These are phyloP conservation scores for Suillus clintonianus DNA, from an alignment of 768 basidiomycete genomes.

Conservation along the genomic window DNA sequence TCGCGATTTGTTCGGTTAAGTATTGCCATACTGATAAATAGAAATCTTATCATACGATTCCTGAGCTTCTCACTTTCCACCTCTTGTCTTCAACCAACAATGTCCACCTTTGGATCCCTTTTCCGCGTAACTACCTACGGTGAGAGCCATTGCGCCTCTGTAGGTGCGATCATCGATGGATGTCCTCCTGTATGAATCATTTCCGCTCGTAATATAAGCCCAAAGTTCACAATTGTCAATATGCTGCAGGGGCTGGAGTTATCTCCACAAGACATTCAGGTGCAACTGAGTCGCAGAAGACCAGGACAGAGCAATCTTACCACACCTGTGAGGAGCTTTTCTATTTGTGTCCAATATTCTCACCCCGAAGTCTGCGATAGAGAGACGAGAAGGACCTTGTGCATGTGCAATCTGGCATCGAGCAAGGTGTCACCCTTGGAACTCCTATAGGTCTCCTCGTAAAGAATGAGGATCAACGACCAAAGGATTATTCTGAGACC, in stretches of 20 bases:
- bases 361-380: conserved; percentile 40
- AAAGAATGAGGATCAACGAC: conserved; percentile 96
- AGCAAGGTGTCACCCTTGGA: conserved; percentile 93
- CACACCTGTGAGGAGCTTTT: conserved; percentile 71
- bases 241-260: conserved; percentile 74
- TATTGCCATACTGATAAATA: conserved; percentile 22
- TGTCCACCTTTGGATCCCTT: conserved; percentile 92
- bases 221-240: conserved; percentile 13
- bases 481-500: conserved; percentile 98
- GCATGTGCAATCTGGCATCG: conserved; percentile 89
- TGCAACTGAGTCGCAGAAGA: conserved; percentile 85
- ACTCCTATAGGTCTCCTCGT: conserved; percentile 98
- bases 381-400: conserved; percentile 96
- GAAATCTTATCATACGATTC: conserved; percentile 1
- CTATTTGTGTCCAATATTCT: background rate
- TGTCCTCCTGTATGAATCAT: conserved; percentile 80
- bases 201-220: conserved; percentile 2
- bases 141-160: conserved; percentile 95
- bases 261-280: conserved; percentile 81
- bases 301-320: conserved; percentile 97
- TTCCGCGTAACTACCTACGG: conserved; percentile 98
- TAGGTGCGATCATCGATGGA: conserved; percentile 97
- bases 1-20: conserved; percentile 21
- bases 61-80: conserved; percentile 5
- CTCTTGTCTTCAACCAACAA: conserved; percentile 33